These are phyloP conservation scores for Kodamaea alishanica DNA, from an alignment of 1,139 yeast species.

Conservation along the genomic window DNA sequence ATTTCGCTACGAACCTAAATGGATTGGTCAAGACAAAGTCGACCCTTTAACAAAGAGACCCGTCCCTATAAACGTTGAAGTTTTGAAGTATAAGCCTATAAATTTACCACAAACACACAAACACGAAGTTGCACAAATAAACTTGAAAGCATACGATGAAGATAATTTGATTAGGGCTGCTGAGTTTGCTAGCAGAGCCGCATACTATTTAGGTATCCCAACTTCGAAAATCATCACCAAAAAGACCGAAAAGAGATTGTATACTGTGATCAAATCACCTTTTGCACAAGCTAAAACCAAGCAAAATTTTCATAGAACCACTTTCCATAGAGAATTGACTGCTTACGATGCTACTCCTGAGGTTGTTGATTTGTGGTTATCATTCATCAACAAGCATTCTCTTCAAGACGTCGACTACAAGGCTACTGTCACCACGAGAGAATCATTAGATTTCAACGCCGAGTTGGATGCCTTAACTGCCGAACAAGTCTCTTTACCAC, in stretches of 20 bases:
- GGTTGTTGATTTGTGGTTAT: constrained; percentile 76
- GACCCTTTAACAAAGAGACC: constrained; percentile 43
- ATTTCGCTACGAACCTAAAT: constrained; percentile 41
- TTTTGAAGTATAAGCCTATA: constrained; percentile 79
- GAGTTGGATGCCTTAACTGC: constrained; percentile 27
- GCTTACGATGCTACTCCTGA: constrained; percentile 88
- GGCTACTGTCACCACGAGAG: constrained; percentile 64
- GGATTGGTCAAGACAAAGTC: constrained; percentile 30
- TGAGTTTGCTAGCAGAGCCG: constrained; percentile 87
- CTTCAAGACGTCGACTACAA: constrained; percentile 80
- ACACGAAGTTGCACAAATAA: constrained; percentile 66
- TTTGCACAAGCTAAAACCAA: constrained; percentile 93
- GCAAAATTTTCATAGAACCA: constrained; percentile 88
- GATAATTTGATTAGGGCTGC: constrained; percentile 70
- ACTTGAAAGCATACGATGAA: constrained; percentile 68
- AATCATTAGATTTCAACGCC: constrained; percentile 43
- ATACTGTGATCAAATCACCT: constrained; percentile 93
- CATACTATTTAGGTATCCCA: constrained; percentile 85
- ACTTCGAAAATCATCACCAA: constrained; percentile 51
- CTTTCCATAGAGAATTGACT: constrained; percentile 67
- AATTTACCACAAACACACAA: constrained; percentile 66
- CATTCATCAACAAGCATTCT: constrained; percentile 74
- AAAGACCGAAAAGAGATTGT: constrained; percentile 67
- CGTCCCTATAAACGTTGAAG: constrained; percentile 76
- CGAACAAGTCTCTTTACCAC: constrained; percentile 31